Base-by-base conservation (phyloP, 1,284 basidiomycete genomes). In the Ustilago sp. region DNA sequence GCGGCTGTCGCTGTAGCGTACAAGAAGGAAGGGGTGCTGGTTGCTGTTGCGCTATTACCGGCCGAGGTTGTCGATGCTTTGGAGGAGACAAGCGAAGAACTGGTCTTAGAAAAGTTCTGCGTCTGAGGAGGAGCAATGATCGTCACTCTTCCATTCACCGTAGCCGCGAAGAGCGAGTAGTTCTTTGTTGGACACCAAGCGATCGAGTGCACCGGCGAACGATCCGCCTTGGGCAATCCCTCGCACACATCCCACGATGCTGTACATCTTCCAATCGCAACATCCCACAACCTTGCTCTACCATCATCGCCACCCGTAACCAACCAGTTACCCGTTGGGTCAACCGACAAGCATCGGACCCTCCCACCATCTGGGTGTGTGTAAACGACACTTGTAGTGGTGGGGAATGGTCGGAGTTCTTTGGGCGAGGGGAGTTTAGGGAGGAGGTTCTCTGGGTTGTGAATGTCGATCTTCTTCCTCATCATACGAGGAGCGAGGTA, bases 391-490 rank as follows among this genome's bases (percentile, higher is more conserved):
- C 92, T 91, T 70, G 89, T 90, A 80, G 94, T 93, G 67, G 91
- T 93, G 2, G 97, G 97, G 92, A 98, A 99, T 2, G 97, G 97
- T 68, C 92, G 91, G 60, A 99, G 88, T 83, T 94, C 96, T 83
- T 89, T 92, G 17, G 96, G 95, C 76, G 92, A 93, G 0, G 97
- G 97, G n/a, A 99, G 89, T 87, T 98, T 95, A 47, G 97, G 97
- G 58, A 99, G 92, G 32, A 99, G 89, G 67, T 92, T 92, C 78
- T 93, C 91, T 0, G 97, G 94, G 59, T 87, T 85, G 51, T 83
- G 82, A 55, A 88, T 86, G 39, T 86, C 82, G 58, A 85, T 52
- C 52, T 82, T 77, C 71, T 80, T 70, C 31, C 87, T 76, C 62
- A 83, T 81, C 80, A 98, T 91, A 58, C 97, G 91, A 43, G 97